phyloP scores from a whole-genome alignment of 495 filamentous ascomycete genomes.

The Aspergillus indologenus region DNA sequence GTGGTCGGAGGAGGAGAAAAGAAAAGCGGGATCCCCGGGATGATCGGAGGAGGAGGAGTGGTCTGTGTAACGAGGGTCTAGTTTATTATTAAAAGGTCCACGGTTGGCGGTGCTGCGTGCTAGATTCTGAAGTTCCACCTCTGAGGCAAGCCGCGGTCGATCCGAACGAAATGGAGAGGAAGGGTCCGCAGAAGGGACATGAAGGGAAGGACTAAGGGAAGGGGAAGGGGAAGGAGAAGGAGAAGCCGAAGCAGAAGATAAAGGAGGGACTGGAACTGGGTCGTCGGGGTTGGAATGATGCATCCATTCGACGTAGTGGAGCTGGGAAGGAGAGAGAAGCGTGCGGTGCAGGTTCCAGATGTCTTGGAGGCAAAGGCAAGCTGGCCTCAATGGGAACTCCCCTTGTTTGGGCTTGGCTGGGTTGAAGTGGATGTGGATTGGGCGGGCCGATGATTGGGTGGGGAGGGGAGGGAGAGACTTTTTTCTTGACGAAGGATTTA shows the following conservation, averaged over 20 bases:
- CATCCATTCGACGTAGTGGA: constrained; percentile 12
- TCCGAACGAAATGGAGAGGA: constrained; percentile 9
- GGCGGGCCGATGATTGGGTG: constrained; percentile 5
- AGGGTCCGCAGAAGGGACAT: constrained; percentile 13
- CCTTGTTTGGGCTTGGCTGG: constrained; percentile 11
- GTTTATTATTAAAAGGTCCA: constrained; percentile 8
- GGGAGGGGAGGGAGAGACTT: too few species aligned
- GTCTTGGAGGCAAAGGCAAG: neutral
- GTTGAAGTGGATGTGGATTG: constrained; percentile 11
- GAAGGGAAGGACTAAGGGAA: constrained; percentile 8
- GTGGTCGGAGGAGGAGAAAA: constrained; percentile 1
- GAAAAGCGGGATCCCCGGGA: constrained; percentile 4
- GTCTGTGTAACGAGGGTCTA: constrained; percentile 6
- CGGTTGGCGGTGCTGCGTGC: constrained; percentile 14
- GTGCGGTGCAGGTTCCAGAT: neutral
- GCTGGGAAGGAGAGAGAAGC: constrained; percentile 32
- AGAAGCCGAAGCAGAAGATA: too few species aligned
- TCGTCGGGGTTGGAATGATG: constrained; percentile 5
- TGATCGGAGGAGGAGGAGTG: constrained; percentile 8
- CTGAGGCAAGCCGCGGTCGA: constrained; percentile 8
- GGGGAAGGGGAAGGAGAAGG: constrained; percentile 8
- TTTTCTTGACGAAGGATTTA: neutral
- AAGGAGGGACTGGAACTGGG: constrained; percentile 1
- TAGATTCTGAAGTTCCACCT: constrained; percentile 21
- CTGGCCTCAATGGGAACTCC: constrained; percentile 28